phyloP scores from a whole-genome alignment of 1,139 yeast genomes.

The Zygosaccharomyces pseudobailii region DNA sequence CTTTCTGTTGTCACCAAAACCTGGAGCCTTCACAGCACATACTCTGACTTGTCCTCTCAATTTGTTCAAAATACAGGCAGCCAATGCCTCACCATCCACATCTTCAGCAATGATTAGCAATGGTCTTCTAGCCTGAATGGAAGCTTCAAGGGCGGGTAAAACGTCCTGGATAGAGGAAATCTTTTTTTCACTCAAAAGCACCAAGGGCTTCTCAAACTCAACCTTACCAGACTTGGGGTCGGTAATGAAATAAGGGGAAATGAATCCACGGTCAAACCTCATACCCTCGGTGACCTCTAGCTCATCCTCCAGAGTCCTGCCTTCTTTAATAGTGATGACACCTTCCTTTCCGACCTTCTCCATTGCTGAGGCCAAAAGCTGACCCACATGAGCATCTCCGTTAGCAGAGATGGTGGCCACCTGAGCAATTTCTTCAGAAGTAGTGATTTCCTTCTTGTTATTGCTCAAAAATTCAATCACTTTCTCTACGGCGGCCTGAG shows the following conservation, averaged over 20 bases:
- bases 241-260: slow-evolving; percentile 96
- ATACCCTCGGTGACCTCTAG: slow-evolving; percentile 98
- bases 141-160: slow-evolving; percentile 88
- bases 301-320: slow-evolving; percentile 94
- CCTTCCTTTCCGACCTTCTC: slow-evolving; percentile 99
- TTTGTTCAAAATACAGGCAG: slow-evolving; percentile 97
- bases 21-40: slow-evolving; percentile 98
- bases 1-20: slow-evolving; percentile 99
- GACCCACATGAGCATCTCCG: slow-evolving; percentile 94
- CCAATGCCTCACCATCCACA: slow-evolving; percentile 97
- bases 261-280: slow-evolving; percentile 98
- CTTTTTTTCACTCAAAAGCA: slow-evolving; percentile 91
- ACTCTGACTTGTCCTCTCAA: slow-evolving; percentile 99
- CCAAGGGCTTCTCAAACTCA: slow-evolving; percentile 92
- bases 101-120: slow-evolving; percentile 94
- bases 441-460: slow-evolving; percentile 95
- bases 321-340: slow-evolving; percentile 97
- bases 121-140: slow-evolving; percentile 95
- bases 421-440: slow-evolving; percentile 96
- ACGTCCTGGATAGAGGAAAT: slow-evolving; percentile 89
- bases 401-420: slow-evolving; percentile 98
- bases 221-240: slow-evolving; percentile 95
- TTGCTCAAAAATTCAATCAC: slow-evolving; percentile 84
- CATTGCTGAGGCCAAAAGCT: slow-evolving; percentile 93
- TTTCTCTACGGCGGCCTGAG: slow-evolving; percentile 97